Evolutionary conservation across 192 early-diverging fungal species (phyloP), one percentile per base, ranked within the genome.

Genomic region (Oehlia diaphana): DNA sequence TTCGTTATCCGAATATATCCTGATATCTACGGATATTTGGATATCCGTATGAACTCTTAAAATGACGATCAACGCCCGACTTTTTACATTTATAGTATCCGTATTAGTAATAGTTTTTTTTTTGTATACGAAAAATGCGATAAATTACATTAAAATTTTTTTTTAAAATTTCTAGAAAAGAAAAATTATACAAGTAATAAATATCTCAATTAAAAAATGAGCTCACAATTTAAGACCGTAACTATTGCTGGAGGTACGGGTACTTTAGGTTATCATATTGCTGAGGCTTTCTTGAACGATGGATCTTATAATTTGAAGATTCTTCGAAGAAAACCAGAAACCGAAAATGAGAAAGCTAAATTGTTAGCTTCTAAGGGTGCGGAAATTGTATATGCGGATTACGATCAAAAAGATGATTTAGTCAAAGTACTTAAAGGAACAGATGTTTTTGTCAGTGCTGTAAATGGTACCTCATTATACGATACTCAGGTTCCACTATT

Each of bases 251-350:
- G 77, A 50, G 77, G 28, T 4, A 68, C 65, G 3, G 77, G 77
- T 28, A 31, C 19, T 1, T 19, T 79, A 21, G 77, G 77, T 26
- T 58, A 33, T 65, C 33, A 26, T 21, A 79, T 79, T 23, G 8
- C 49, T 39, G 77, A 79, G 19, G 77, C 65, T 44, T 44, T 79
- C 16, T 66, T 79, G 23, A 70, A 66, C 21, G 69, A 79, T 66
- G 77, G 77, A 58, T 70, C 62, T 73, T 79, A 70, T 31, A 71
- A 33, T 6, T 44, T 79, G 28, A 79, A 79, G 44, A 72, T 79
- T 61, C 49, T 73, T 53, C 39, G 72, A 26, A 53, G 47, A 21
- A 23, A 53, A 19, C 47, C 72, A 5, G 31, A 73, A 73, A 73
- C 21, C 26, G 37, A 23, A 47, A 73, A 73, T 19, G 72, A n/a